Conservation (phyloP, 2,329 filamentous ascomycete genomes). For the Pleomassaria siparia region DNA sequence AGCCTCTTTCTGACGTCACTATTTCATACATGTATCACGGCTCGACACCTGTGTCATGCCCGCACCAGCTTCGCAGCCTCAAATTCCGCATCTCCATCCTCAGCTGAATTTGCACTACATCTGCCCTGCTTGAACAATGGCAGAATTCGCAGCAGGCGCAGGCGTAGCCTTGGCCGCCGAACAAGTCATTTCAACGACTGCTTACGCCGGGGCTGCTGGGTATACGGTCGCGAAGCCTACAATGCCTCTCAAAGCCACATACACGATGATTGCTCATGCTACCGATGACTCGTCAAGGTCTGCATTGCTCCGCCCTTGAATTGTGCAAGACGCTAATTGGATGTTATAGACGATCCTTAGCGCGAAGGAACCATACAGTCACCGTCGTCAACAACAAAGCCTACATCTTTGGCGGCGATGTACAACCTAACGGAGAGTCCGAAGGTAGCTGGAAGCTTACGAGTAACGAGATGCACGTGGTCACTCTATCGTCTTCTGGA, state of each 20-base stretch:
- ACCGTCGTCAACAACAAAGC: slow-evolving; percentile 46
- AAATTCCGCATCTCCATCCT: too few species aligned
- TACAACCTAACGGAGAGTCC: not conserved
- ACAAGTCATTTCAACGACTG: slow-evolving; percentile 43
- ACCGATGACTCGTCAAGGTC: slow-evolving; percentile 37
- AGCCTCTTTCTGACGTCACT: too few species aligned
- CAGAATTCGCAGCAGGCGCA: slow-evolving; percentile 44
- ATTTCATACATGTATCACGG: too few species aligned
- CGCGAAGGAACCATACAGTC: slow-evolving; percentile 43
- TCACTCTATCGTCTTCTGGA: slow-evolving; percentile 38
- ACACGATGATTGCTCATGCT: slow-evolving; percentile 44
- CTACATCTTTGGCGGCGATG: slow-evolving; percentile 48
- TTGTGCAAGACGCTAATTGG: slow-evolving; percentile 1
- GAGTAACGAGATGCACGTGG: slow-evolving; percentile 46
- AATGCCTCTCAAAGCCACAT: slow-evolving; percentile 46
- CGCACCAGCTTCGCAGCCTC: too few species aligned
- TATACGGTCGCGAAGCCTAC: slow-evolving; percentile 47
- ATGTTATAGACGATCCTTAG: slow-evolving; percentile 30
- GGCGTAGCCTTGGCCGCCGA: slow-evolving; percentile 42
- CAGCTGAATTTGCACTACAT: too few species aligned
- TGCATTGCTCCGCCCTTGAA: slow-evolving; percentile 11
- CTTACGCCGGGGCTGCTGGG: slow-evolving; percentile 43
- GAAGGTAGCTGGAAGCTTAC: slow-evolving; percentile 27
- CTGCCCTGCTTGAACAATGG: too few species aligned
- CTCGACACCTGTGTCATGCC: too few species aligned